These are phyloP conservation scores for Metschnikowia drakensbergensis DNA, from an alignment of 805 yeast species.

Conservation along the genomic window DNA sequence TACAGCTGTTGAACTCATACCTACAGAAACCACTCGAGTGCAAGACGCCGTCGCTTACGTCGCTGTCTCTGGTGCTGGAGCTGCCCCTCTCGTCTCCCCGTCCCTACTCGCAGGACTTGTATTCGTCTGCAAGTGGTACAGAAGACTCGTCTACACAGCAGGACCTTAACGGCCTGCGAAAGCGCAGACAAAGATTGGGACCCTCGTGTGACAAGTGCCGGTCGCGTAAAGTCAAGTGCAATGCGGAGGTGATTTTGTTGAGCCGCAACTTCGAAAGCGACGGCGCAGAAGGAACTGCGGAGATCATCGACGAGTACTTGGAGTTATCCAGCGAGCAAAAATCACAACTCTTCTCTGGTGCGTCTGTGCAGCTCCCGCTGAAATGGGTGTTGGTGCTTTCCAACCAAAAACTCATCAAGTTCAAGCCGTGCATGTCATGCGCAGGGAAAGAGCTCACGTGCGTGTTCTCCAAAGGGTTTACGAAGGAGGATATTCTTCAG, in stretches of 20 bases:
- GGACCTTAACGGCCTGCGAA: constrained; percentile 10
- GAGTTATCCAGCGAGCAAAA: constrained; percentile 12
- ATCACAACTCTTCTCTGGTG: constrained; percentile 14
- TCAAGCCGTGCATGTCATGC: constrained; percentile 56
- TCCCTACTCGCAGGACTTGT: not conserved
- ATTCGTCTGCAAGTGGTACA: not conserved
- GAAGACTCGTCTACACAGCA: not conserved
- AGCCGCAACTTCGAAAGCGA: constrained; percentile 15
- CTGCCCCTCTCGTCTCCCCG: constrained; percentile 21
- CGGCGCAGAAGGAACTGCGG: not conserved
- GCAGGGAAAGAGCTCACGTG: constrained; percentile 44
- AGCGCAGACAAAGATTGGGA: constrained; percentile 62
- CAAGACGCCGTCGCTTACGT: constrained; percentile 18
- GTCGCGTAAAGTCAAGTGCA: constrained; percentile 66
- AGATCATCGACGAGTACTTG: constrained; percentile 8
- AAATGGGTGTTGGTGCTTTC: constrained; percentile 19
- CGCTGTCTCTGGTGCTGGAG: constrained; percentile 19
- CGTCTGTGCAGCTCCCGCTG: constrained; percentile 14
- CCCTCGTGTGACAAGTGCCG: constrained; percentile 75
- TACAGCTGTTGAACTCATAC: constrained; percentile 17
- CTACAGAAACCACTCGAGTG: constrained; percentile 6
- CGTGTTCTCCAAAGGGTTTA: constrained; percentile 60
- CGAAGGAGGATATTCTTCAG: constrained; percentile 54
- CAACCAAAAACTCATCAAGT: constrained; percentile 41
- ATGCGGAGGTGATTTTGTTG: constrained; percentile 54